Percentiles rank a stretch among this genome's conserved stretches.
These are phyloP conservation scores for Rhynchospora tenuis DNA, from an alignment of 176 grass and related monocot genomes.

Conservation along the genomic window DNA sequence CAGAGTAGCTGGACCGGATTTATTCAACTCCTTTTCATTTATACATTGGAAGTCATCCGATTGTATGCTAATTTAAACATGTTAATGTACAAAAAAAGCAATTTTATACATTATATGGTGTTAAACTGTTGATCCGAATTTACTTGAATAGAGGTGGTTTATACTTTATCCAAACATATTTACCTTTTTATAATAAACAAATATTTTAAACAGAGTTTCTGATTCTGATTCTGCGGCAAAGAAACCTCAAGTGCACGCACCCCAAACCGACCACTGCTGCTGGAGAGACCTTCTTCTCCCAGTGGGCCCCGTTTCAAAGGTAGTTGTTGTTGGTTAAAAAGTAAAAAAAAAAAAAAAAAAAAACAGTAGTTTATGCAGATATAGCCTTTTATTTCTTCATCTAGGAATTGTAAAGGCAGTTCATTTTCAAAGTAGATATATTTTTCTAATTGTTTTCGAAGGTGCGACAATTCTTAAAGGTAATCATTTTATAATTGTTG, in stretches of 20 bases:
- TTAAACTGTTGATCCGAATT: background rate
- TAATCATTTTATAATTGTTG: too few relatives aligned
- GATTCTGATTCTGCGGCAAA: background rate
- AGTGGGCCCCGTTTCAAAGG: background rate
- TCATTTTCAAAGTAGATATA: too few relatives aligned
- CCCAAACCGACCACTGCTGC: background rate
- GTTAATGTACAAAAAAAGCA: too few relatives aligned
- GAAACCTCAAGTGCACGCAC: background rate
- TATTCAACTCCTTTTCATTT: too few relatives aligned
- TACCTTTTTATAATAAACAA: background rate
- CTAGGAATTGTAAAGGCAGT: too few relatives aligned
- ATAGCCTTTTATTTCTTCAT: background rate
- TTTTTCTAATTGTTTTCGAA: too few relatives aligned
- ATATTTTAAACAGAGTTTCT: background rate
- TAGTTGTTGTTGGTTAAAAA: background rate
- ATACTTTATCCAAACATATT: background rate
- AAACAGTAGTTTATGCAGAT: background rate
- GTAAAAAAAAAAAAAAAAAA: background rate
- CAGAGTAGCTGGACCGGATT: too few relatives aligned
- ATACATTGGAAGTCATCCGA: too few relatives aligned
- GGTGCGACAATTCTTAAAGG: too few relatives aligned
- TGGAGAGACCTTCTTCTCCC: background rate
- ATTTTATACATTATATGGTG: too few relatives aligned
- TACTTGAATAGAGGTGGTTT: background rate
- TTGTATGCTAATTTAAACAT: too few relatives aligned